Conservation (phyloP, 257 asterid genomes). For the Primulina eburnea region DNA sequence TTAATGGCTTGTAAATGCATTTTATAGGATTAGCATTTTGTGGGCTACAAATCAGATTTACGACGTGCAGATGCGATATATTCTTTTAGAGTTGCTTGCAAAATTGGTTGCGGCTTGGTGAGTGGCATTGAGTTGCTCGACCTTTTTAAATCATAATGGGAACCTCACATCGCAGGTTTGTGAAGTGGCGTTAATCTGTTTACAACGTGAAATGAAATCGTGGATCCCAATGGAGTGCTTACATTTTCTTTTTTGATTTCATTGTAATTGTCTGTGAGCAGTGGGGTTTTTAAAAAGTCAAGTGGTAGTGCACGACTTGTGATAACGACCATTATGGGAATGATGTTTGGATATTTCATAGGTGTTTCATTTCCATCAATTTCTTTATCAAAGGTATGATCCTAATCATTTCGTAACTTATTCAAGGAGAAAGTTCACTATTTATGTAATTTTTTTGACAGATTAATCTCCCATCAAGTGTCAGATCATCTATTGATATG, state of each 20-base stretch:
- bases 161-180: slow-evolving; percentile 76
- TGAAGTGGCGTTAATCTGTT: slow-evolving; percentile 13
- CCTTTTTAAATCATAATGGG: slow-evolving; percentile 61
- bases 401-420: slow-evolving; percentile 14
- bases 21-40: slow-evolving; percentile 38
- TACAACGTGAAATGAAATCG: background rate
- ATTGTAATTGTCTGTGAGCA: slow-evolving; percentile 32
- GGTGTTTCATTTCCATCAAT: slow-evolving; percentile 94
- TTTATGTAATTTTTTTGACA: slow-evolving; percentile 31
- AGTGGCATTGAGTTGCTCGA: slow-evolving; percentile 53
- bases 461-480: slow-evolving; percentile 80
- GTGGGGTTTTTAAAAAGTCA: slow-evolving; percentile 76
- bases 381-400: slow-evolving; percentile 71
- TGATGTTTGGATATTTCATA: slow-evolving; percentile 84
- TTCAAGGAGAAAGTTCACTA: background rate
- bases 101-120: slow-evolving; percentile 52
- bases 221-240: slow-evolving; percentile 16
- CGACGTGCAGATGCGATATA: slow-evolving; percentile 36
- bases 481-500: slow-evolving; percentile 62
- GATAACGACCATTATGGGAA: slow-evolving; percentile 79
- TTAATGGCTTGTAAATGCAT: slow-evolving; percentile 12
- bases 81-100: slow-evolving; percentile 42
- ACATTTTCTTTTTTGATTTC: slow-evolving; percentile 4
- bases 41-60: slow-evolving; percentile 26
- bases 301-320: slow-evolving; percentile 70